These are phyloP conservation scores for Veloporphyrellus conicus DNA, from an alignment of 1,284 basidiomycete genomes.

Conservation along the genomic window DNA sequence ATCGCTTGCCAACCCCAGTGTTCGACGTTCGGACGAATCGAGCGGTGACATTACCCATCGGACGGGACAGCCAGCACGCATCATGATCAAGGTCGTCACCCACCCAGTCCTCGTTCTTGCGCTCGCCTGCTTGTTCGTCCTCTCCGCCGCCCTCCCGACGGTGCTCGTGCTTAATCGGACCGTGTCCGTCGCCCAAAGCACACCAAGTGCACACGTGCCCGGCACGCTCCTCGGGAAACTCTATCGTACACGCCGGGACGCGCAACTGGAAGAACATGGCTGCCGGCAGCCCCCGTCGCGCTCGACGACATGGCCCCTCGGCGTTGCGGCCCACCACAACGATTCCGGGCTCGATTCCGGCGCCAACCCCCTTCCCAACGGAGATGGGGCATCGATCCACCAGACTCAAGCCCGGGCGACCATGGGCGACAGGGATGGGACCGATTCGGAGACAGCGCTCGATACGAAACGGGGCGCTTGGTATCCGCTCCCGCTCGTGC, in stretches of 20 bases:
- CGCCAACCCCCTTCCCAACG: too few relatives aligned
- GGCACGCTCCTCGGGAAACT: slow-evolving; percentile 20
- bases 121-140: slow-evolving; percentile 10
- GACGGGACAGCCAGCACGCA: too few relatives aligned
- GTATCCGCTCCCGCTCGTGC: slow-evolving; percentile 4
- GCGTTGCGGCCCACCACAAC: too few relatives aligned
- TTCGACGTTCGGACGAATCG: too few relatives aligned
- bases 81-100: slow-evolving; percentile 6
- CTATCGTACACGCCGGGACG: slow-evolving; percentile 7
- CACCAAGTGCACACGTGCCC: slow-evolving; percentile 7
- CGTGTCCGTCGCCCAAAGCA: neutral
- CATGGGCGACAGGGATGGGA: too few relatives aligned
- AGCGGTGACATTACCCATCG: too few relatives aligned
- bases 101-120: neutral
- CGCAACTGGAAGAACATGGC: neutral
- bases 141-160: slow-evolving; percentile 8
- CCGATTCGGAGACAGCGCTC: too few relatives aligned
- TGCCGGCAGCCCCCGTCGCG: neutral
- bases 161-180: neutral
- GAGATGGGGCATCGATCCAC: too few relatives aligned
- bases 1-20: too few relatives aligned
- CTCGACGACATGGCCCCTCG: neutral
- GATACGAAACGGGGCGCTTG: neutral
- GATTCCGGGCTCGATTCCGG: too few relatives aligned
- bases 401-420: too few relatives aligned